phyloP scores from a whole-genome alignment of 257 asterid genomes.

The Rehmannia glutinosa region DNA sequence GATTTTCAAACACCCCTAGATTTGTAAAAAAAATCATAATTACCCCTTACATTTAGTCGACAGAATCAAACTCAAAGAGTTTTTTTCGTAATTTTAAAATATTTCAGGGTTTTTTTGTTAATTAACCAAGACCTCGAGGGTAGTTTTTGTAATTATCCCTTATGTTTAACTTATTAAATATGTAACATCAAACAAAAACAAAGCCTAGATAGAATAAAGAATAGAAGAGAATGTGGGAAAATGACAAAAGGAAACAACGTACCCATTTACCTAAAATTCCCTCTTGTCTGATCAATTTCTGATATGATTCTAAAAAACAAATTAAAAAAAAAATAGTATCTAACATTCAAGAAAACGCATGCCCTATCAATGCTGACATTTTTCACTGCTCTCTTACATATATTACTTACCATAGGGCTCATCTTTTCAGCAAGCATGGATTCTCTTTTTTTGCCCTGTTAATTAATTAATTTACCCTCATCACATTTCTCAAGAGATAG shows the following conservation, averaged over 20 bases:
- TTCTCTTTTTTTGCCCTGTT: constrained; percentile 21
- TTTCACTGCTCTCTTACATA: not conserved
- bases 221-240: constrained; percentile 35
- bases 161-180: too few species aligned
- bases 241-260: constrained; percentile 40
- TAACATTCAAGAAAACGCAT: constrained; percentile 35
- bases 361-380: constrained; percentile 31
- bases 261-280: constrained; percentile 27
- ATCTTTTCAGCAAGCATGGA: constrained; percentile 34
- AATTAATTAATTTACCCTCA: constrained; percentile 2
- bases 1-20: too few species aligned
- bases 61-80: too few species aligned
- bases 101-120: too few species aligned
- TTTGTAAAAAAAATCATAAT: too few species aligned
- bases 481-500: constrained; percentile 43
- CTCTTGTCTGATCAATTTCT: constrained; percentile 16
- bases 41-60: too few species aligned
- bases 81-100: too few species aligned
- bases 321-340: constrained; percentile 2
- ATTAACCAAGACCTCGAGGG: too few species aligned
- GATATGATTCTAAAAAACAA: too few species aligned
- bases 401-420: constrained; percentile 24
- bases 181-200: too few species aligned
- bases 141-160: too few species aligned
- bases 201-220: not conserved